Percentiles rank a stretch among this genome's conserved stretches.
Evolutionary conservation across 208 protist species (phyloP).

Genomic region (Angomonas desouzai): DNA sequence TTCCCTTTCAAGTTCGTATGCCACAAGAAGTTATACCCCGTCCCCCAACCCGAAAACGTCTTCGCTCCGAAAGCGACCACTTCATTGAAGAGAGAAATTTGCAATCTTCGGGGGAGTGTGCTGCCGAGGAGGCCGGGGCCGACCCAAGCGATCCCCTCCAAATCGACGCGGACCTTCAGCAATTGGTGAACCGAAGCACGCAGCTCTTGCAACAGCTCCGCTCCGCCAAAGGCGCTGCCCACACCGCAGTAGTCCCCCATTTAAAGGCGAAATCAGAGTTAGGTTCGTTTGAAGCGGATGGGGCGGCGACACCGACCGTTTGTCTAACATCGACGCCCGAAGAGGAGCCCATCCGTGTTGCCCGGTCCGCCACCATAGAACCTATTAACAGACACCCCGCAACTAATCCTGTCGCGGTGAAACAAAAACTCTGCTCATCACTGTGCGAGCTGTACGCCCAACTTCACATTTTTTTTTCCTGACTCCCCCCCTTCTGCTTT

Average conservation of each 20-base stretch:
- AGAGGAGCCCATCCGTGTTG: background rate
- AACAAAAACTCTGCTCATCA: background rate
- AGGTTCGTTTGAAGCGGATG: no score
- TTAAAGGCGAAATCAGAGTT: no score
- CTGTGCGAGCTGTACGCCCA: constrained; percentile 8
- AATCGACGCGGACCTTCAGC: background rate
- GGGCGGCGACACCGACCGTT: no score
- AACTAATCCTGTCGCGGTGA: background rate
- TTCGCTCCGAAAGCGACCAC: background rate
- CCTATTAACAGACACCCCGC: background rate
- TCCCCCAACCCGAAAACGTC: background rate
- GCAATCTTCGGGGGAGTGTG: background rate
- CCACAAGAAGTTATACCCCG: background rate
- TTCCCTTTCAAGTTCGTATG: constrained; percentile 2
- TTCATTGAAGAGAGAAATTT: background rate
- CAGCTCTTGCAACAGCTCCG: background rate
- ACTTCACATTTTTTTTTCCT: constrained; percentile 14
- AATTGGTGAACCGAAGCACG: background rate
- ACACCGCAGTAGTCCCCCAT: background rate
- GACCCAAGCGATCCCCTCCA: background rate
- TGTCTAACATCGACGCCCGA: no score
- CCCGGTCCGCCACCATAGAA: background rate
- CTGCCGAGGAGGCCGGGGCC: background rate
- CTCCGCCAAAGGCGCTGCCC: background rate
- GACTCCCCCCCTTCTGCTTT: constrained; percentile 7